A percentile compares a stretch with the other conserved stretches of the same genome.
Conservation (phyloP, 2,329 filamentous ascomycete species). For the Sclerotinia borealis region DNA sequence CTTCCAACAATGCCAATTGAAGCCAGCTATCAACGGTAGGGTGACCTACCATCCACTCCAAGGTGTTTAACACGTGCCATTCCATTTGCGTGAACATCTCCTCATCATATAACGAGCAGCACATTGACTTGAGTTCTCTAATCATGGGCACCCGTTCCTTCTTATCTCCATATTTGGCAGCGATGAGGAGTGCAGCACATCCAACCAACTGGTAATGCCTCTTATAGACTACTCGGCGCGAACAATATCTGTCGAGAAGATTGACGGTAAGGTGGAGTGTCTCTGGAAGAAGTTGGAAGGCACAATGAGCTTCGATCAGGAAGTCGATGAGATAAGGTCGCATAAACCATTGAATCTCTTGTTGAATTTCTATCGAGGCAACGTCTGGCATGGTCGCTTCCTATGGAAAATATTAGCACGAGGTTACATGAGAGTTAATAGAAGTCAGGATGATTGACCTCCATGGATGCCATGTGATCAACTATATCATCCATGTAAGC, state of each 20-base stretch:
- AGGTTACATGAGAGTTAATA: not conserved
- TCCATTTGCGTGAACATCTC: constrained; percentile 99
- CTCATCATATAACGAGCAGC: constrained; percentile 94
- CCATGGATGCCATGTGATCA: constrained; percentile 92
- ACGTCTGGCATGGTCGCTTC: constrained; percentile 89
- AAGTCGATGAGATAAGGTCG: constrained; percentile 96
- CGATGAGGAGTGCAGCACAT: constrained; percentile 91
- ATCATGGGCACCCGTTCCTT: constrained; percentile 98
- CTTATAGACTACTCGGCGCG: constrained; percentile 96
- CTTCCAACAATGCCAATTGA: constrained; percentile 76
- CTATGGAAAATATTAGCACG: constrained; percentile 38
- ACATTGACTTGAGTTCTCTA: constrained; percentile 97
- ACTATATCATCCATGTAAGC: constrained; percentile 94
- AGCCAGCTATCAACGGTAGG: constrained; percentile 93
- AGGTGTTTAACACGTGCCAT: constrained; percentile 96
- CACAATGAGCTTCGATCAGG: constrained; percentile 91
- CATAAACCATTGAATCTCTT: constrained; percentile 99
- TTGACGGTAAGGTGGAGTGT: constrained; percentile 96
- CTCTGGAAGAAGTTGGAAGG: constrained; percentile 88
- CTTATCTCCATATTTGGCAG: constrained; percentile 97
- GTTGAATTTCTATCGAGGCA: constrained; percentile 97
- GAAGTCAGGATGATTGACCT: constrained; percentile 42
- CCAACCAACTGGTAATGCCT: constrained; percentile 97
- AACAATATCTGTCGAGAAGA: constrained; percentile 95
- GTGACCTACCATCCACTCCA: constrained; percentile 94